A percentile compares a stretch with the other conserved stretches of the same genome.
Conservation (phyloP, 2,329 filamentous ascomycete genomes). For the Colletotrichum graminicola region DNA sequence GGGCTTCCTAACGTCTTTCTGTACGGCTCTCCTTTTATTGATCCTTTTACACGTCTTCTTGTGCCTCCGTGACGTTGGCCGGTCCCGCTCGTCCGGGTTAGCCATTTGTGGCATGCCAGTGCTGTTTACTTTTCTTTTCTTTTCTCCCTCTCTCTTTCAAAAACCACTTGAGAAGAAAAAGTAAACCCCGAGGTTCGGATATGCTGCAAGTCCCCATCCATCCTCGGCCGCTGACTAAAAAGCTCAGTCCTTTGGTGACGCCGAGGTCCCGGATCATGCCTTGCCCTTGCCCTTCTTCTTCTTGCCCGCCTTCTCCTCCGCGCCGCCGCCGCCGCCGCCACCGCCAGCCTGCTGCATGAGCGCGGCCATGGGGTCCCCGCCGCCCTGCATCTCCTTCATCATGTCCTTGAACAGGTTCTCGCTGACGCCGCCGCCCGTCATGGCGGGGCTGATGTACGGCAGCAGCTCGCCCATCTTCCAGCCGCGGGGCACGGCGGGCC, state of each 20-base stretch:
- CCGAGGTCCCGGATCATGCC: conserved; percentile 44
- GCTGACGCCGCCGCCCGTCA: conserved; percentile 92
- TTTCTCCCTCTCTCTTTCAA: not conserved
- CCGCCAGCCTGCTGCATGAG: conserved; percentile 55
- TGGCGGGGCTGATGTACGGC: conserved; percentile 87
- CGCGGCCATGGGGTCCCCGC: conserved; percentile 60
- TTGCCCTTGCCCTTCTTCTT: conserved; percentile 64
- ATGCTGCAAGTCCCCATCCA: not conserved
- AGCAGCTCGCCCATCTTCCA: conserved; percentile 91
- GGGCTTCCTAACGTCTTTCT: not conserved
- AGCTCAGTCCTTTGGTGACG: not conserved
- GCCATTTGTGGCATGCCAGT: not conserved
- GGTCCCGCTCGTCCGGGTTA: not conserved
- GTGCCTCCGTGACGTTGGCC: conserved; percentile 18
- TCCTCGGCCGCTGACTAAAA: not conserved
- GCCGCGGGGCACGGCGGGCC: conserved; percentile 82
- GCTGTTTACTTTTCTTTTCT: no score
- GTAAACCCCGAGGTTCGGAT: not conserved
- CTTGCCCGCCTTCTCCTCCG: conserved; percentile 59
- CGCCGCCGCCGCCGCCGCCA: conserved; percentile 46
- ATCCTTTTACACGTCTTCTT: conserved; percentile 7
- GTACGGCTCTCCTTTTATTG: not conserved
- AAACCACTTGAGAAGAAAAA: not conserved
- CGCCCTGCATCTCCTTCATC: conserved; percentile 88
- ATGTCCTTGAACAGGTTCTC: conserved; percentile 97